Evolutionary conservation across 2,329 filamentous ascomycete species (phyloP), one percentile per base, ranked within the genome.

Genomic region (Pseudogymnoascus sp.): DNA sequence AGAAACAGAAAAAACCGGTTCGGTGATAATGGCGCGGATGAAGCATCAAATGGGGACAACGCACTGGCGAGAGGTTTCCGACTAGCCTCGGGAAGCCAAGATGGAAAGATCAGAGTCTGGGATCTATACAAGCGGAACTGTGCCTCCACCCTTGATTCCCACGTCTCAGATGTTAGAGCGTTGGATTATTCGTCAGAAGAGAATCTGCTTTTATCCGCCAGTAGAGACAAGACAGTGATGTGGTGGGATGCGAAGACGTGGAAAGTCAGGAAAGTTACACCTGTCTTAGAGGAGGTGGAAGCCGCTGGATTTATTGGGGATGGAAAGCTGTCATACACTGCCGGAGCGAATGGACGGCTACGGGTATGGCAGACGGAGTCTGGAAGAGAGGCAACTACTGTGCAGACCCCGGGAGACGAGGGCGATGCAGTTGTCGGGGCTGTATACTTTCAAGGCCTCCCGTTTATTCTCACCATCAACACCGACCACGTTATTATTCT

Each of bases 141-240:
- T 64, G 81, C 91, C 21, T 89, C 90, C 18, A 86, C 87, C 31
- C 80, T 97, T 34, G 92, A 97, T 65, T 95, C 92, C 0, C 96
- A 99, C 73, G 92, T 96, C 21, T 97, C 95, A 8, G 90, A 97
- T 68, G 90, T 99, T n/a, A 88, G 92, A 69, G 87, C 86, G 61
- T 75, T 99, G 60, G 90, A 95, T 69, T 99, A 90, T 74, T 95
- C 90, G 4, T 75, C 85, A 0, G 78, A 87, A 62, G 85, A 92
- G 71, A 86, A 93, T 71, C 79, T 86, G 4, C 78, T 99, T 31
- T 82, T 99, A 1, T 95, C 92, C 4, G 91, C 87, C 18, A 90
- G 92, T 73, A 85, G 95, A 77, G 95, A 99, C 78, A 96, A 96
- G 78, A 97, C 95, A 0, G 84, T 95, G 62, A 95, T 95, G 66